Base-by-base conservation (phyloP, 805 yeast species). In the Candida gorgasii region DNA sequence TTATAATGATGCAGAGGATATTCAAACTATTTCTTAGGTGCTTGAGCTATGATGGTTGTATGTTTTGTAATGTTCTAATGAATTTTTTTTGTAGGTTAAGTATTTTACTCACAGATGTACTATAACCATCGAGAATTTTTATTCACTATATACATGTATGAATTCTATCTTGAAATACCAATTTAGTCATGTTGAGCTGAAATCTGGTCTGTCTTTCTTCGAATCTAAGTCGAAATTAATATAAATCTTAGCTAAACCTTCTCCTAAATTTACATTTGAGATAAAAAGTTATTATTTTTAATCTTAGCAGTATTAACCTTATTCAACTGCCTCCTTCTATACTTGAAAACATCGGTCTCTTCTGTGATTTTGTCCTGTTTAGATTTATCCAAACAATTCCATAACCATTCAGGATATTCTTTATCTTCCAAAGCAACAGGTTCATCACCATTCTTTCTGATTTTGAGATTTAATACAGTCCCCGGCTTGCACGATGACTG, bases 381-480 rank as follows among this genome's bases (percentile, higher is more conserved):
- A 28, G 77, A 76, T 39, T 76, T 69, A 61, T 90, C 95, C 23
- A 89, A 75, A 36, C 87, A 71, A 4, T 76, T 79, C 98, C 98
- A 93, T 40, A 92, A 73, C 99, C 99, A 92, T 34, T 76, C 86
- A 4, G 99, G 99, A 59, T 92, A 92, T 55, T 90, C 96, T 28
- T 72, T 72, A 60, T 93, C 98, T 47, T 84, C 88, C 42, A 85
- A 63, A 1, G 98, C 98, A 4, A 88, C 81, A 7, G 95, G 89
- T 53, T 89, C 97, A 46, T 83, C 80, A n/a, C 92, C 95, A 27
- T 75, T 73, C 58, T 89, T 89, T 58, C 78, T 78, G 33, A 92
- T 75, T 53, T 86, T 85, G 55, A 89, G 66, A 49, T 84, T 83
- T 47, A 86, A 68, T 8, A 76, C 72, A 0, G 93, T 84, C 46